Conservation (phyloP, 208 protist genomes). For the Trypanosoma boissoni region DNA sequence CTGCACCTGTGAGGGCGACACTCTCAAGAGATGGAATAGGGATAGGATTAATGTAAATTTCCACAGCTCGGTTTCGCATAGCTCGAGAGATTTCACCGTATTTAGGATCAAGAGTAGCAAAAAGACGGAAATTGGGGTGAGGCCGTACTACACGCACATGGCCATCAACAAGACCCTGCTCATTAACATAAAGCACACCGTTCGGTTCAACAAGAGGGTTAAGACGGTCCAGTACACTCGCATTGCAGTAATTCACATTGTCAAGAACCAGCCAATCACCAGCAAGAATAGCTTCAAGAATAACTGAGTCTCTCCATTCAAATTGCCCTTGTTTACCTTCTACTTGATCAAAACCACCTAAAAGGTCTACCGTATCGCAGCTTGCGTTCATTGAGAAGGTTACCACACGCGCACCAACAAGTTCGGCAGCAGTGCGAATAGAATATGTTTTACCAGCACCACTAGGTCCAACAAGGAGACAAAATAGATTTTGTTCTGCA, state of each 20-base stretch:
- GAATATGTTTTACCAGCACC: constrained; percentile 96
- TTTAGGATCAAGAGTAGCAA: constrained; percentile 97
- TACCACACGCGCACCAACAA: constrained; percentile 90
- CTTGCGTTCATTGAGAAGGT: constrained; percentile 97
- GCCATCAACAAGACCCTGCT: constrained; percentile 95
- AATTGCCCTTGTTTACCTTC: constrained; percentile 96
- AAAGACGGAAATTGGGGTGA: constrained; percentile 98
- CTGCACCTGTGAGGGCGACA: constrained; percentile 17
- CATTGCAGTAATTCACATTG: constrained; percentile 99
- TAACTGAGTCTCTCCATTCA: constrained; percentile 99
- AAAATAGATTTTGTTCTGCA: constrained; percentile 93
- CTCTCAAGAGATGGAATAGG: constrained; percentile 75
- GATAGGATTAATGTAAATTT: constrained; percentile 92
- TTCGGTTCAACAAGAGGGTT: constrained; percentile 99
- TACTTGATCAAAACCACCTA: constrained; percentile 99
- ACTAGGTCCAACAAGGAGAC: constrained; percentile 94
- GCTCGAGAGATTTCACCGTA: constrained; percentile 99
- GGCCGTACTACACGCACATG: constrained; percentile 91
- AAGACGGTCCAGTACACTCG: constrained; percentile 99
- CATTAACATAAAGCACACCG: constrained; percentile 94
- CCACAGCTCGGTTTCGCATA: constrained; percentile 99
- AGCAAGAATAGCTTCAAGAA: constrained; percentile 93
- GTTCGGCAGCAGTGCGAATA: constrained; percentile 90
- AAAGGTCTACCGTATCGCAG: constrained; percentile 99
- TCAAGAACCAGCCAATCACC: constrained; percentile 99